Evolutionary conservation across 2,329 filamentous ascomycete species (phyloP), one percentile per base, ranked within the genome.

Genomic region (Fusarium circinatum): DNA sequence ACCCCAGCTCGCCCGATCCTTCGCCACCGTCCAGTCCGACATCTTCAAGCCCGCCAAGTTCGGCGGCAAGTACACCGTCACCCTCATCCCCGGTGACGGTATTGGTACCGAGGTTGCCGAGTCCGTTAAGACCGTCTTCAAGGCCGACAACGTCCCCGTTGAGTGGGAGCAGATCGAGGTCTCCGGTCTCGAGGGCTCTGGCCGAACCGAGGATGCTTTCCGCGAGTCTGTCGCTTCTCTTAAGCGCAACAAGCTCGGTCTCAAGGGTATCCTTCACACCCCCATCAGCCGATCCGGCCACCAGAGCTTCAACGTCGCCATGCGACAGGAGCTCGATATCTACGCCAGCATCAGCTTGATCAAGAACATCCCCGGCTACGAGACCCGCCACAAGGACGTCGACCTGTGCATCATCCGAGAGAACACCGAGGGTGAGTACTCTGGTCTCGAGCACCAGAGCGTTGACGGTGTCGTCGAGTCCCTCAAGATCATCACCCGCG

Each of bases 371-470:
- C 96, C 96, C 79, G 96, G 96, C 81, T 98, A 98, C 89, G 87
- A 96, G 86, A 99, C 96, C 75, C 94, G 96, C 84, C 96, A 99
- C 90, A 93, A 97, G 86, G 90, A 96, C 85, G 94, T 99, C 84
- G 96, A 99, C 85, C 91, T 98, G 78, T 98, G 95, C 91, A 98
- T 99, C 86, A 98, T 99, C 86, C 96, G 96, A 87, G 96, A 99
- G 89, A 99, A 99, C 90, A 99, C 96, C 82, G 96, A 99, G 90
- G 96, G 96, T 82, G 96, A 99, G 89, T 99, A 99, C 90, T 98
- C 95, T 76, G 96, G 96, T 72, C 92, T 99, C 73, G 96, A 99
- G 90, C 96, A 99, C 89, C 96, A 98, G 89, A 97, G 94, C 74
- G 96, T 99, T 59, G 90, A 89, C 77, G 96, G 96, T 79, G 96